phyloP scores from a whole-genome alignment of 108 stramenopile species.

The Fistulifera solaris region DNA sequence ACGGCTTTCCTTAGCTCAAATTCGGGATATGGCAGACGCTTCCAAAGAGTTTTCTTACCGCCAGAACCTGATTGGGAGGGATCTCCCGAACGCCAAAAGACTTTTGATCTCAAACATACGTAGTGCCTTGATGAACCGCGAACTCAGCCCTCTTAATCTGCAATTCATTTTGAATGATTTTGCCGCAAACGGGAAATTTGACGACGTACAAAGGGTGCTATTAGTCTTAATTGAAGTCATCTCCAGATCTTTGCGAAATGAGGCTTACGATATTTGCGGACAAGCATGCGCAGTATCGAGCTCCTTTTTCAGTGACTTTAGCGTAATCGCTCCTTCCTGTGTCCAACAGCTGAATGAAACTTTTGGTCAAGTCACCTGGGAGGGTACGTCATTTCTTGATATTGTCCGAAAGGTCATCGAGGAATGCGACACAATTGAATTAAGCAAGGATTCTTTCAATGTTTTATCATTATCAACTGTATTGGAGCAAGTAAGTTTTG shows the following conservation, averaged over 20 bases:
- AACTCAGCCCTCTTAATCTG: conserved; percentile 2
- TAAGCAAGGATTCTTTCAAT: background rate
- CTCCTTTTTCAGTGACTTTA: too few relatives aligned
- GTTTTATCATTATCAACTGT: conserved; percentile 7
- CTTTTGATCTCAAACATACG: background rate
- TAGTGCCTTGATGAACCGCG: background rate
- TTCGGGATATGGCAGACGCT: conserved; percentile 46
- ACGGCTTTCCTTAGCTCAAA: conserved; percentile 37
- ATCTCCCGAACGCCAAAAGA: background rate
- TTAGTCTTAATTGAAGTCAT: background rate
- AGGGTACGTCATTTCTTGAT: background rate
- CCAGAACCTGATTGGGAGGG: conserved; percentile 15
- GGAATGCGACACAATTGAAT: background rate
- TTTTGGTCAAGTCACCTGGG: background rate
- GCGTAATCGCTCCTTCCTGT: too few relatives aligned
- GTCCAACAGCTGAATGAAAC: too few relatives aligned
- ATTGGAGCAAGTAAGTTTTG: conserved; percentile 28
- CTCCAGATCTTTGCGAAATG: background rate
- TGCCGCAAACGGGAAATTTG: background rate
- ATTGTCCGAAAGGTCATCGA: background rate
- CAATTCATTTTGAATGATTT: conserved; percentile 1
- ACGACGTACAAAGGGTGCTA: background rate
- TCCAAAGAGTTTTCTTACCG: conserved; percentile 39
- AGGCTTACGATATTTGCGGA: conserved; percentile 33
- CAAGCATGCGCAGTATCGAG: background rate